Percentiles rank a stretch among this genome's conserved stretches.
phyloP scores from a whole-genome alignment of 495 filamentous ascomycete genomes.

The Xylaria cubensis region DNA sequence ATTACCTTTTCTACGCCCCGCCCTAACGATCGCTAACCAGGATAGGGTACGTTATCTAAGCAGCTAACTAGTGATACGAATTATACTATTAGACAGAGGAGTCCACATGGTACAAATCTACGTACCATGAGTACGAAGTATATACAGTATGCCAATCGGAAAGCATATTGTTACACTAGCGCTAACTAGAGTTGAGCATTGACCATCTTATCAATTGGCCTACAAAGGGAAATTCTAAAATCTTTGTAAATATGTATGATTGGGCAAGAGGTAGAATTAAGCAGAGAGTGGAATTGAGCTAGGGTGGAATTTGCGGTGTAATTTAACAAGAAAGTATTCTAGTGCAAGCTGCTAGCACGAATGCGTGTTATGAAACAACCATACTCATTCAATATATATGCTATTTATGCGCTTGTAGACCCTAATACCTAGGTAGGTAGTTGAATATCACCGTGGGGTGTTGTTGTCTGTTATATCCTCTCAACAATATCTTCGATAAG shows the following conservation, averaged over 20 bases:
- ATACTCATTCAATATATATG: neutral
- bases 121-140: too few relatives aligned
- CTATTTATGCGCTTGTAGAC: neutral
- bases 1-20: neutral
- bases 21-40: neutral
- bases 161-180: neutral
- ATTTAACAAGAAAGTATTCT: neutral
- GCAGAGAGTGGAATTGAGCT: too few relatives aligned
- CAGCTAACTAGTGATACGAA: neutral
- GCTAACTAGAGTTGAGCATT: neutral
- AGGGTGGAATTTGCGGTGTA: neutral
- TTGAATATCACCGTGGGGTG: conserved; percentile 1
- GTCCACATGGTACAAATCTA: neutral
- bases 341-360: neutral
- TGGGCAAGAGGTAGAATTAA: too few relatives aligned
- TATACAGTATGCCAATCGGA: neutral
- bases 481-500: neutral
- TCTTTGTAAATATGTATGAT: neutral
- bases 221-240: neutral
- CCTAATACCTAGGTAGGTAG: neutral
- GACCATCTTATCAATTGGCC: neutral
- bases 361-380: neutral
- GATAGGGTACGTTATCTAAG: neutral
- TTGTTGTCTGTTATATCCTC: neutral
- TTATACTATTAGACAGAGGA: neutral